Percentiles rank a stretch among this genome's conserved stretches.
phyloP scores from a whole-genome alignment of 768 basidiomycete genomes.

The Mycena olivaceomarginata region DNA sequence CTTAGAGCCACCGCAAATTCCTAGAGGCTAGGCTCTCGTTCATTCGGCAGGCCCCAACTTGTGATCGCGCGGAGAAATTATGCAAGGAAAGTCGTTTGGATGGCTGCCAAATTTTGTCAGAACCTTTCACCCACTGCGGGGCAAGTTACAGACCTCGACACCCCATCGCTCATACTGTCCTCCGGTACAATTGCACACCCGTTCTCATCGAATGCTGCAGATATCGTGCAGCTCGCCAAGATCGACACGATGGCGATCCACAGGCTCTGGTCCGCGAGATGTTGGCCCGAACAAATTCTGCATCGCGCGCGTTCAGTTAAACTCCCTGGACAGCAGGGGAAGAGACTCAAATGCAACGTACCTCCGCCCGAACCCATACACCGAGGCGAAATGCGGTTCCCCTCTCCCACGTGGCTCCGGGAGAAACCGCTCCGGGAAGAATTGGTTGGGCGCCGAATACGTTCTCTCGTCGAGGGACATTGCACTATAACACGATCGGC shows the following conservation, averaged over 20 bases:
- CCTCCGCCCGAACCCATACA: constrained; percentile 52
- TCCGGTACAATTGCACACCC: constrained; percentile 42
- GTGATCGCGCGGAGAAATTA: constrained; percentile 13
- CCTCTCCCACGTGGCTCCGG: constrained; percentile 36
- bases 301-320: not conserved
- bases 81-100: constrained; percentile 27
- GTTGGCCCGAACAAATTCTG: constrained; percentile 52
- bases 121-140: not conserved
- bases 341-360: constrained; percentile 37
- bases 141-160: constrained; percentile 23
- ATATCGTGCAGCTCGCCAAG: constrained; percentile 45
- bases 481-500: constrained; percentile 27
- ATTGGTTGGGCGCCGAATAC: constrained; percentile 47
- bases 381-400: constrained; percentile 44
- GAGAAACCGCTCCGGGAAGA: constrained; percentile 53
- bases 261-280: constrained; percentile 43
- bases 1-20: constrained; percentile 62
- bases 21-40: constrained; percentile 54
- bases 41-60: not conserved
- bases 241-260: constrained; percentile 47
- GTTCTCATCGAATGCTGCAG: constrained; percentile 42
- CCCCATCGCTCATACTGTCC: constrained; percentile 31
- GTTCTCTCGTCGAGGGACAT: constrained; percentile 48
- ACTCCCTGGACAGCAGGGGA: not conserved
- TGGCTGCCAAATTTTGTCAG: constrained; percentile 10